phyloP scores from a whole-genome alignment of 2,329 filamentous ascomycete species.

The Geosmithia putterillii region DNA sequence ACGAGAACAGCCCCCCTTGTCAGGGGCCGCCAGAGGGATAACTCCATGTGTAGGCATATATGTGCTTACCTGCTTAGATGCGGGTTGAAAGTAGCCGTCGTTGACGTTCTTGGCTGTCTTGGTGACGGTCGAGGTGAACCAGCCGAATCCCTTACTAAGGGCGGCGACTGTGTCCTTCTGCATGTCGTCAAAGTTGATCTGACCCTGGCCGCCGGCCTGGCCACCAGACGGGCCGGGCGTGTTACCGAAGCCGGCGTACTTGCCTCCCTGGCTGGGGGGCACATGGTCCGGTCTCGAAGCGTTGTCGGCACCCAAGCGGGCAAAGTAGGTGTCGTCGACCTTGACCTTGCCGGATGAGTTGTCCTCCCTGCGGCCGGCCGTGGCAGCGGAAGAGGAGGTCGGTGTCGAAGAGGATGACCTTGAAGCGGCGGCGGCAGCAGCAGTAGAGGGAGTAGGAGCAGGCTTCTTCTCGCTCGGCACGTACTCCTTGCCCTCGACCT shows the following conservation, averaged over 20 bases:
- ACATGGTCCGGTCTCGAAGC: conserved; percentile 60
- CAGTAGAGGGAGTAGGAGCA: conserved; percentile 9
- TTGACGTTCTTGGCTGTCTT: conserved; percentile 90
- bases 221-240: conserved; percentile 39
- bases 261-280: conserved; percentile 82
- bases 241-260: conserved; percentile 84
- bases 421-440: conserved; percentile 15
- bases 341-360: conserved; percentile 44
- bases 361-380: conserved; percentile 13
- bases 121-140: conserved; percentile 78
- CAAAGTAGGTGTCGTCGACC: conserved; percentile 83
- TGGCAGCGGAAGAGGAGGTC: conserved; percentile 20
- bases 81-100: conserved; percentile 83
- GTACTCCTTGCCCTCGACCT: conserved; percentile 81
- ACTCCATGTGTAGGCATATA: neutral
- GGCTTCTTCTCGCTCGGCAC: conserved; percentile 56
- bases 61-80: conserved; percentile 61
- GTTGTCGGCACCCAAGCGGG: conserved; percentile 73
- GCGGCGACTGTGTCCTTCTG: conserved; percentile 84
- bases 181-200: conserved; percentile 68
- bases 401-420: conserved; percentile 14
- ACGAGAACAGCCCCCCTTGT: no score
- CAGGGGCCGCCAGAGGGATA: no score
- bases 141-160: conserved; percentile 84
- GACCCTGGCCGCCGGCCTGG: no score